Percentiles rank a stretch among this genome's conserved stretches.
Conservation (phyloP, 345 rosid species). For the Gossypium turneri region DNA sequence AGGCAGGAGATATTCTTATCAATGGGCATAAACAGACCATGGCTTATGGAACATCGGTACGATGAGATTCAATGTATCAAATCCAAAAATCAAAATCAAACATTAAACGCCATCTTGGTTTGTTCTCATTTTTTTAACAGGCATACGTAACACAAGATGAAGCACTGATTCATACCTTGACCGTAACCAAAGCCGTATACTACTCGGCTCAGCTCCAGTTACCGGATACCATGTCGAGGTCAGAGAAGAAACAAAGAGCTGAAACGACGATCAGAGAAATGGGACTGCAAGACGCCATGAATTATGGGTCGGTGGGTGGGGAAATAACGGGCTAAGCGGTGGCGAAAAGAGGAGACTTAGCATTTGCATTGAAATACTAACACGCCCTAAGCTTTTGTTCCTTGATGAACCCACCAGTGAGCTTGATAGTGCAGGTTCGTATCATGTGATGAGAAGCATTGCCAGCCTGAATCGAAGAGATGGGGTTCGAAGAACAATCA, state of each 20-base stretch:
- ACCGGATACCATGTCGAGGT: conserved; percentile 35
- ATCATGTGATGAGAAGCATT: conserved; percentile 43
- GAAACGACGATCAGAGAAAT: conserved; percentile 48
- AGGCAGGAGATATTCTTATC: conserved; percentile 42
- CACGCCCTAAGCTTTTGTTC: conserved; percentile 46
- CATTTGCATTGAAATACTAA: conserved; percentile 51
- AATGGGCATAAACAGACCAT: conserved; percentile 41
- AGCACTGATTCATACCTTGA: conserved; percentile 32
- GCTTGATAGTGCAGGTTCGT: conserved; percentile 49
- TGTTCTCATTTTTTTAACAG: conserved; percentile 15
- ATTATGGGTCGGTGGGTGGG: conserved; percentile 47
- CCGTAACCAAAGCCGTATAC: conserved; percentile 43
- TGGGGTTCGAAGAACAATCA: conserved; percentile 27
- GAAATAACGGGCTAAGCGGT: conserved; percentile 45
- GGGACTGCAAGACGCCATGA: conserved; percentile 38
- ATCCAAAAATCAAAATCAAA: too few relatives aligned
- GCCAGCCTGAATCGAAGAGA: conserved; percentile 28
- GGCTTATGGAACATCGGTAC: conserved; percentile 55
- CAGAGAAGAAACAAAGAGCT: conserved; percentile 45
- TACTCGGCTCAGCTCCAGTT: conserved; percentile 57
- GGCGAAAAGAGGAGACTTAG: conserved; percentile 63
- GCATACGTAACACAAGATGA: conserved; percentile 59
- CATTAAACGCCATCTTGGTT: too few relatives aligned
- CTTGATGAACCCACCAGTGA: conserved; percentile 64
- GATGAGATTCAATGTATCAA: too few relatives aligned